These are phyloP conservation scores for Cephaloascus albidus DNA, from an alignment of 805 yeast genomes.

Conservation along the genomic window DNA sequence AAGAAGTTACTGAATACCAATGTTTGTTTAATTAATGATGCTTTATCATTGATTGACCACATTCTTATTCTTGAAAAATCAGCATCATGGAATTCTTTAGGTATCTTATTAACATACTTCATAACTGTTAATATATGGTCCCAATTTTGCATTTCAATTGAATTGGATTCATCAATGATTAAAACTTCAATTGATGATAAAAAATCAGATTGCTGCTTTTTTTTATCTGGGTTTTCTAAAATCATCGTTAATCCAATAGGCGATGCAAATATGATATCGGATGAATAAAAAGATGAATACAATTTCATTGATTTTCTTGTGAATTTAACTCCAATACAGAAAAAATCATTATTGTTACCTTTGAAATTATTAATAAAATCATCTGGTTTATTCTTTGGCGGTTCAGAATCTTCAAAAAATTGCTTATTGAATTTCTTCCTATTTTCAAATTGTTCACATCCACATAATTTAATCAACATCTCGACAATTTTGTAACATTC, in stretches of 20 bases:
- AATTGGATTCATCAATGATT: slow-evolving; percentile 76
- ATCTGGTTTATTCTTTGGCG: slow-evolving; percentile 58
- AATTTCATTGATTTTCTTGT: slow-evolving; percentile 82
- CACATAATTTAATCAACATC: slow-evolving; percentile 51
- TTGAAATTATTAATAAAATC: slow-evolving; percentile 74
- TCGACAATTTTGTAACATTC: slow-evolving; percentile 63
- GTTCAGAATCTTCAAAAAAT: slow-evolving; percentile 43
- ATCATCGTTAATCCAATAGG: slow-evolving; percentile 80
- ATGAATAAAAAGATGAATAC: slow-evolving; percentile 72
- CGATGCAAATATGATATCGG: slow-evolving; percentile 84
- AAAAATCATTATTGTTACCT: slow-evolving; percentile 89
- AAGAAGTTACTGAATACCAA: slow-evolving; percentile 64
- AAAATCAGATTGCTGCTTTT: slow-evolving; percentile 67
- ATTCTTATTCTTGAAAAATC: slow-evolving; percentile 88
- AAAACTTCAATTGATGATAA: slow-evolving; percentile 81
- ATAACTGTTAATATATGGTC: slow-evolving; percentile 63
- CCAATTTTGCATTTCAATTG: slow-evolving; percentile 89
- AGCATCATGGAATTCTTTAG: slow-evolving; percentile 66
- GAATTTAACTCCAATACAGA: slow-evolving; percentile 83
- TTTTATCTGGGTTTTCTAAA: slow-evolving; percentile 48
- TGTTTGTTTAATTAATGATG: slow-evolving; percentile 65
- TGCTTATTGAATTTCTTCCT: slow-evolving; percentile 65
- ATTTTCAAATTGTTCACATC: slow-evolving; percentile 72
- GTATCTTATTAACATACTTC: slow-evolving; percentile 65
- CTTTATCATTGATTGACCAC: slow-evolving; percentile 87